Evolutionary conservation across 257 asterid species (phyloP).

Genomic region (Nyctanthes arbortristis): DNA sequence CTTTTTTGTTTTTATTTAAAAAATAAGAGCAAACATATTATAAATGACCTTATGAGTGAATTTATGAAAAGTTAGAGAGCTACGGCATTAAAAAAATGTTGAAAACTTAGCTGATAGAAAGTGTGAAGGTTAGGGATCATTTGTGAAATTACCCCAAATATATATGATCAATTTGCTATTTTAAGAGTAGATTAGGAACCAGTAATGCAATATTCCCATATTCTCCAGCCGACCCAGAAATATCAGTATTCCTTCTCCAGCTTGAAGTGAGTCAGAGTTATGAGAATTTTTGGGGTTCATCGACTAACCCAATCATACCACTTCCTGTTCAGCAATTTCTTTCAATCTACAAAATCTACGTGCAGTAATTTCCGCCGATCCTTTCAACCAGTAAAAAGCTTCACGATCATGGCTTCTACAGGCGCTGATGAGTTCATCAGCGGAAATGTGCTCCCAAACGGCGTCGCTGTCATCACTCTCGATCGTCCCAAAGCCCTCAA

Average conservation of each 20-base stretch:
- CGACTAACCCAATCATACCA: background rate
- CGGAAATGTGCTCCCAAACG: conserved; percentile 76
- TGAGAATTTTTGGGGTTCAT: background rate
- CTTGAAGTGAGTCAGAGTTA: background rate
- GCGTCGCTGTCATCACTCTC: conserved; percentile 85
- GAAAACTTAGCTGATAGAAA: too few relatives aligned
- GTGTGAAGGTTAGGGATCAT: too few relatives aligned
- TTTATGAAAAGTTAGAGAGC: too few relatives aligned
- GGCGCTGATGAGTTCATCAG: conserved; percentile 66
- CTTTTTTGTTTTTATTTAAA: too few relatives aligned
- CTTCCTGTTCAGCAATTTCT: background rate
- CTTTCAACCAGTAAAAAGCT: conserved; percentile 14
- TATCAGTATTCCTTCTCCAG: too few relatives aligned
- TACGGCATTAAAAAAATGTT: too few relatives aligned
- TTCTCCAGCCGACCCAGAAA: background rate
- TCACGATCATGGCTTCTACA: conserved; percentile 60
- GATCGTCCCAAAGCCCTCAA: conserved; percentile 97
- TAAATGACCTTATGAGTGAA: too few relatives aligned
- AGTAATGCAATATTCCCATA: background rate
- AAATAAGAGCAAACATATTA: too few relatives aligned
- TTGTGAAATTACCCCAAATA: too few relatives aligned
- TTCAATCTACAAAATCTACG: background rate
- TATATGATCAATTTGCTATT: too few relatives aligned
- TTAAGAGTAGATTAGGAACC: background rate
- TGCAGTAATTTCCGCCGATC: background rate